A percentile compares a stretch with the other conserved stretches of the same genome.
These are phyloP conservation scores for Diversispora epigaea DNA, from an alignment of 192 early-diverging fungal genomes.

Conservation along the genomic window DNA sequence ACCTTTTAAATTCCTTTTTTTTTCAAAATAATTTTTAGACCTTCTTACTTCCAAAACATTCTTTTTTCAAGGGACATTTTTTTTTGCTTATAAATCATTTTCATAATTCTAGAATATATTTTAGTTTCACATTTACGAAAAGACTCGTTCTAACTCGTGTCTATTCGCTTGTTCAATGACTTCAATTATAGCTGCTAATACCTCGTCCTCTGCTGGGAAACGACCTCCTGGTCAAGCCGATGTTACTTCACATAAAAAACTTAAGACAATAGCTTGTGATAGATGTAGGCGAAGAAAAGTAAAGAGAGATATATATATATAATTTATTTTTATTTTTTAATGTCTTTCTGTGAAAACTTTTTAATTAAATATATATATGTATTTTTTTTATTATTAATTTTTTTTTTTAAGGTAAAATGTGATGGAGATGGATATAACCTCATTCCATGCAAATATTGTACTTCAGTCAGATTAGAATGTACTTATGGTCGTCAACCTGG, in stretches of 20 bases:
- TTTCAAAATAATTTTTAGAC: too few relatives aligned
- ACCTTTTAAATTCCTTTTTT: too few relatives aligned
- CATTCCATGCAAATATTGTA: slow-evolving; percentile 26
- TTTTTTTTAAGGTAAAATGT: slow-evolving; percentile 21
- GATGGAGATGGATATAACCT: slow-evolving; percentile 28
- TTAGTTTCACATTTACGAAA: too few relatives aligned
- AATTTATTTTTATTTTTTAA: background rate
- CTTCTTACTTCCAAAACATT: too few relatives aligned
- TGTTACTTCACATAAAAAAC: background rate
- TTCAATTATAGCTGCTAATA: background rate
- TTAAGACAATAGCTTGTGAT: slow-evolving; percentile 33
- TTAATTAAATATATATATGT: background rate
- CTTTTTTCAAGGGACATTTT: too few relatives aligned
- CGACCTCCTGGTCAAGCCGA: slow-evolving; percentile 7
- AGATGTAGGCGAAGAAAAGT: slow-evolving; percentile 23
- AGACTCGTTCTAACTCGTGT: too few relatives aligned
- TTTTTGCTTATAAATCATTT: too few relatives aligned
- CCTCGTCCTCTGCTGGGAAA: background rate
- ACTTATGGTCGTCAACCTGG: slow-evolving; percentile 14
- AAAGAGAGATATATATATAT: background rate
- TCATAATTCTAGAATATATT: too few relatives aligned
- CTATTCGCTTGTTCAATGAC: too few relatives aligned
- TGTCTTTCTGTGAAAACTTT: background rate
- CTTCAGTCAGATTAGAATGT: slow-evolving; percentile 24
- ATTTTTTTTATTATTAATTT: too few relatives aligned